Evolutionary conservation across 257 asterid genomes (phyloP).

Genomic region (Nyctanthes arbortristis): DNA sequence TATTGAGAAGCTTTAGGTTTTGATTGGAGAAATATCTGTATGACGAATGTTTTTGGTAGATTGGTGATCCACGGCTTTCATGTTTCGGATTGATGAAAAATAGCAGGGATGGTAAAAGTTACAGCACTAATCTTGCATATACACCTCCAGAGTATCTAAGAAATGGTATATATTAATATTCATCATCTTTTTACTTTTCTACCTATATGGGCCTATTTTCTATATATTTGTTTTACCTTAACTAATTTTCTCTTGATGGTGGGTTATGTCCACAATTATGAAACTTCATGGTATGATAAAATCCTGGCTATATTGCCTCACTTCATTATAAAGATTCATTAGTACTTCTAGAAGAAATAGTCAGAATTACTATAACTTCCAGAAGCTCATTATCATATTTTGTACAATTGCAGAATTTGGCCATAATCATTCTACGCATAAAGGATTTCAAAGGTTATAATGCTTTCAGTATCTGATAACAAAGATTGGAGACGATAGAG

Average conservation of each 20-base stretch:
- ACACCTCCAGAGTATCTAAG: constrained; percentile 77
- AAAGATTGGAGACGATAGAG: no score
- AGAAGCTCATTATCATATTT: background rate
- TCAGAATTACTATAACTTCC: background rate
- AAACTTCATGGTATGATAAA: background rate
- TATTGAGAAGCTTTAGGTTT: constrained; percentile 6
- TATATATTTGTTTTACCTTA: background rate
- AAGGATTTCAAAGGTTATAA: no score
- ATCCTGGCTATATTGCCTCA: no score
- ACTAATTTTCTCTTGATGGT: background rate
- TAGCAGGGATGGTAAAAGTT: constrained; percentile 78
- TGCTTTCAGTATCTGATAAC: no score
- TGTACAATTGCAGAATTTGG: no score
- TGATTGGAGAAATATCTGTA: constrained; percentile 21
- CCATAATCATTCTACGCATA: no score
- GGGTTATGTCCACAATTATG: background rate
- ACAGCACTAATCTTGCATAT: constrained; percentile 80
- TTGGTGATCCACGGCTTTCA: constrained; percentile 82
- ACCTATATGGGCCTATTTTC: no score
- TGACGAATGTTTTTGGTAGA: constrained; percentile 42
- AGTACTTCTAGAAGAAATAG: background rate
- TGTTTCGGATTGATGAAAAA: constrained; percentile 80
- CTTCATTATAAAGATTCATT: no score
- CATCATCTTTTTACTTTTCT: constrained; percentile 4
- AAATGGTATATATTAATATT: constrained; percentile 44